A percentile compares a stretch with the other conserved stretches of the same genome.
These are phyloP conservation scores for Forsythia viridissima DNA, from an alignment of 257 asterid species.

Conservation along the genomic window DNA sequence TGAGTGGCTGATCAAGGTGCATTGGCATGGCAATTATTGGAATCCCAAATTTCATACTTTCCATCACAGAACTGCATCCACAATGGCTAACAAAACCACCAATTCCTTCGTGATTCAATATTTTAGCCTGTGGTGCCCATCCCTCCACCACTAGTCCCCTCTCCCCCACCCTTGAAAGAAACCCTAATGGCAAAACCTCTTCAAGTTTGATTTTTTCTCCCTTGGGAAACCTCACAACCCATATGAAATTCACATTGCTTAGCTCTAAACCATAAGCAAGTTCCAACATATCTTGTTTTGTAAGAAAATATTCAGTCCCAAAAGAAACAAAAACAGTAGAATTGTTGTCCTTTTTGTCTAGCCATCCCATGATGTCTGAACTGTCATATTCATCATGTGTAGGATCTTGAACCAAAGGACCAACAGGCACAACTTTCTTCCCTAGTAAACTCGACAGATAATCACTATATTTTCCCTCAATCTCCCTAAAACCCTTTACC, in stretches of 20 bases:
- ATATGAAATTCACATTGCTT: neutral
- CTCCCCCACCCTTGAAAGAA: neutral
- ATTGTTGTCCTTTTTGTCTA: neutral
- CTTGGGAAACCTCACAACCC: neutral
- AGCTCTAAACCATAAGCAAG: neutral
- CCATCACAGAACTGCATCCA: neutral
- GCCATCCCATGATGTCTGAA: neutral
- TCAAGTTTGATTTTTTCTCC: neutral
- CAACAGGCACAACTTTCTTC: constrained; percentile 41
- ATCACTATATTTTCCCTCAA: constrained; percentile 39
- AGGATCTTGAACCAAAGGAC: constrained; percentile 41
- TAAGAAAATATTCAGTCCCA: neutral
- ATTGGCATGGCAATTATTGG: neutral
- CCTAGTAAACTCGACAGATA: constrained; percentile 13
- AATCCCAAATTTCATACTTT: neutral
- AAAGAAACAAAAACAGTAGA: neutral
- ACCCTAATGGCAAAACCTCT: neutral
- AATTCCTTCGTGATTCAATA: neutral
- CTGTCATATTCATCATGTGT: constrained; percentile 14
- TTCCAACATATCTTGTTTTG: neutral
- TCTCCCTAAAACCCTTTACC: constrained; percentile 40
- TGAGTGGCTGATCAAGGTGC: neutral
- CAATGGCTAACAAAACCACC: neutral
- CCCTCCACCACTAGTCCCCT: neutral
- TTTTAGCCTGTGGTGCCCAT: neutral